Evolutionary conservation across 192 early-diverging fungal genomes (phyloP), one percentile per base, ranked within the genome.

Genomic region (Spizellomyces sp.): DNA sequence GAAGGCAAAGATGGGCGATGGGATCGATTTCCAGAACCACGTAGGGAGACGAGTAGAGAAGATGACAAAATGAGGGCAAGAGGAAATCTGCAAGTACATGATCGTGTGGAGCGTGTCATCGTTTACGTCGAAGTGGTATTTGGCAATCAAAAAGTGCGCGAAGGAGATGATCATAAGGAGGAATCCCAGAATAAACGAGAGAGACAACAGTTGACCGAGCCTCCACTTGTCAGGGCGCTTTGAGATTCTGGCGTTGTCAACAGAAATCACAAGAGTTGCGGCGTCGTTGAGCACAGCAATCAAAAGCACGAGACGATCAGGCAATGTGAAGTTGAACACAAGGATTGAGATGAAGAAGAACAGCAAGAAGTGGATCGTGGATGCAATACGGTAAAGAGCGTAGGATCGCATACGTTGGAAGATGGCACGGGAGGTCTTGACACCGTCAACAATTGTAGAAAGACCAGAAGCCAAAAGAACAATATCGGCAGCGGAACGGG

Each of bases 321-420:
- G 92, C 79, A 96, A 90, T 75, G 90, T 81, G 66, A 89, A 95
- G 75, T 90, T 81, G 83, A 86, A 94, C 58, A 87, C 91, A 74
- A 94, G 88, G 72, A 95, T 90, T 36, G 93, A 90, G 69, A 94
- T 90, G 27, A 93, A 90, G 87, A 93, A 94, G 67, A 92, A 93
- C 64, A 98, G 80, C 85, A 96, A 79, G 71, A 98, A 96, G 79
- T 98, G 96, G 58, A 98, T 90, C 8, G 94, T 98, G 6, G 95
- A 96, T 15, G 94, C 93, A 71, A 98, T 98, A 82, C 96, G 92
- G 83, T 96, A 96, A 78, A 94, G 88, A 65, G 92, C 86, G 81
- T 94, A 94, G 75, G 89, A 90, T 75, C 90, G 87, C 95, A 96
- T 96, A 74, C 95, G 93, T 82, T 96, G 95, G 89, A 96, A 96